Evolutionary conservation across 306 rosid species (phyloP).

Genomic region (Castanea mollissima): DNA sequence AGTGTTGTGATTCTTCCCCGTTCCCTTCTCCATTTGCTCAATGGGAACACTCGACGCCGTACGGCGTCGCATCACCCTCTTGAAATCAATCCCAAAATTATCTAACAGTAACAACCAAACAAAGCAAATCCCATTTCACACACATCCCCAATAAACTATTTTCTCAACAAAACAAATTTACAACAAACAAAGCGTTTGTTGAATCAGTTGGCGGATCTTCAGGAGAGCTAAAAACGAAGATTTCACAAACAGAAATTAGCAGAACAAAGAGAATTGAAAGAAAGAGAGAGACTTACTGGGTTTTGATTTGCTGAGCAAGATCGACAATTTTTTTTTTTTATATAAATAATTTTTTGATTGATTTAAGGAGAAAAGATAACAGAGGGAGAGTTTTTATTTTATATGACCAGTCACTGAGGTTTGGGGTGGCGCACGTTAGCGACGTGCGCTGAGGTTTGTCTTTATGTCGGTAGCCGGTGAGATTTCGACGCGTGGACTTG

Average conservation of each 20-base stretch:
- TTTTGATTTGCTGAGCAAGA: slow-evolving; percentile 19
- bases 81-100: not conserved
- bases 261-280: not conserved
- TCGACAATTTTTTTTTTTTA: slow-evolving; percentile 4
- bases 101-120: not conserved
- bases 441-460: slow-evolving; percentile 25
- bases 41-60: slow-evolving; percentile 42
- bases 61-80: slow-evolving; percentile 74
- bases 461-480: slow-evolving; percentile 52
- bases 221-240: too few species aligned
- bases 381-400: too few species aligned
- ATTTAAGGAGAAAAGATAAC: not conserved
- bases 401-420: too few species aligned
- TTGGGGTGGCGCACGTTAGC: slow-evolving; percentile 27
- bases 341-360: not conserved
- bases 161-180: too few species aligned
- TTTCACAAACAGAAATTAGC: too few species aligned
- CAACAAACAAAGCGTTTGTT: too few species aligned
- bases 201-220: too few species aligned
- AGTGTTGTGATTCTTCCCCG: slow-evolving; percentile 61
- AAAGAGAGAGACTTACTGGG: slow-evolving; percentile 19
- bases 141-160: too few species aligned
- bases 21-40: slow-evolving; percentile 73
- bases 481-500: slow-evolving; percentile 22
- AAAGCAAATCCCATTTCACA: too few species aligned